Base-by-base conservation (phyloP, 129 eudicot species). In the Cynara cardunculus region DNA sequence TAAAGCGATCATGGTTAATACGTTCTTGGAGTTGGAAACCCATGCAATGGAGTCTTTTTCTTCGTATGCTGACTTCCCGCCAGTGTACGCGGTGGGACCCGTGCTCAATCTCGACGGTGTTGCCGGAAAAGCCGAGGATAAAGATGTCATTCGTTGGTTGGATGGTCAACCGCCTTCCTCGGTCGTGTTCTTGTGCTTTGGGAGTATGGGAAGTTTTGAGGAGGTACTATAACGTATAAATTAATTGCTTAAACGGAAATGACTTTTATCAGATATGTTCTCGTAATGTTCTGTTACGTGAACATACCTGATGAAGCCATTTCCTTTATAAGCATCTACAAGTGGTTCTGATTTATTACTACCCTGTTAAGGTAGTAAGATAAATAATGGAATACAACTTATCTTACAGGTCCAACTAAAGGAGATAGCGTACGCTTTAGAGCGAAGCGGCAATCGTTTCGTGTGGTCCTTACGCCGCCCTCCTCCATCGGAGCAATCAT, bases 171-270 rank as follows among this genome's bases (percentile, higher is more conserved):
- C 89, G 2, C 25, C 77, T 2, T 59, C 84, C 27, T 87, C 94
- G 16, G 94, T 90, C 66, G 82, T 90, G 53, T 84, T 87, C 69
- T 46, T 89, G 16, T 89, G 94, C 34, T 87, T 87, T 34, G 94
- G 94, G 62, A 85, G 91, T 59, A 65, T 76, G 74, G 94, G 94
- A 78, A 11, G 83, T 32, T 80, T 80, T 71, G 26, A 24, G 10
- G 77, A 56, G 78, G 65, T 56, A 56, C 5, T 1, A 10, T n/a
- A 6, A 56, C 65, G 4, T 53, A 56, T 56, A 19, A 56, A 18
- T 5, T 56, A n/a, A 56, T 18, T 5, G 9, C 2, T 56, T n/a
- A 56, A 56, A 56, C 0, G 24, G 21, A 56, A 56, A 56, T 56
- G 65, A 22, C 62, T 39, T 49, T 16, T n/a, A 49, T 49, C 21